Evolutionary conservation across 2,329 filamentous ascomycete species (phyloP), one percentile per base, ranked within the genome.

Genomic region (Aspergillus clavatus): DNA sequence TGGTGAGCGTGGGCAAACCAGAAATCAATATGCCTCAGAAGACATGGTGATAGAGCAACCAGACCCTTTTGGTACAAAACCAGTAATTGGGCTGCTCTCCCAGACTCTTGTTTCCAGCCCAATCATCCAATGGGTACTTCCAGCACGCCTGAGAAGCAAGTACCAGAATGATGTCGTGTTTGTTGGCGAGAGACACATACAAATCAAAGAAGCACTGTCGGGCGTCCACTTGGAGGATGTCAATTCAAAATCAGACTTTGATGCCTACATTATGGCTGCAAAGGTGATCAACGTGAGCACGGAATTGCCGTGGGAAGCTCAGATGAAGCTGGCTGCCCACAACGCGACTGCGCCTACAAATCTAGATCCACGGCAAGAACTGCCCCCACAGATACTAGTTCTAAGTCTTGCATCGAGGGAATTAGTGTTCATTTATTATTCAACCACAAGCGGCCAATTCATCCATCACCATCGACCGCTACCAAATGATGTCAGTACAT

Each of bases 91-190:
- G 3, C 61, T 97, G 24, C 74, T 97, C 37, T 88, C 88, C 1
- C 83, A 80, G 59, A 95, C 90, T 0, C 65, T 95, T 23, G 73
- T 91, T 40, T 79, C 83, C 42, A 94, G 87, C 51, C 86, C 90
- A 1, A 73, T 86, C 27, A 78, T 85, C 45, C 84, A 84, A 60
- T 86, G 80, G 73, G 84, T 96, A 35, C 72, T 95, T 11, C 87
- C 89, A 10, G 87, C 84, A n/a, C 81, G 84, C 48, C 73, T 97
- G 47, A 79, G 90, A 46, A 83, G 83, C 44, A 74, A 76, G 41
- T 68, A 76, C 35, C 75, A 82, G 48, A 89, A 93, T 55, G 90
- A 97, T 70, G 81, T 96, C 52, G 84, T 90, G 28, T 89, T 95
- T 57, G 78, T 98, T 46, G 87, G 89, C 43, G 86, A 95, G 54